Evolutionary conservation across 495 filamentous ascomycete genomes (phyloP).

Genomic region (Penicillium samsonianum): DNA sequence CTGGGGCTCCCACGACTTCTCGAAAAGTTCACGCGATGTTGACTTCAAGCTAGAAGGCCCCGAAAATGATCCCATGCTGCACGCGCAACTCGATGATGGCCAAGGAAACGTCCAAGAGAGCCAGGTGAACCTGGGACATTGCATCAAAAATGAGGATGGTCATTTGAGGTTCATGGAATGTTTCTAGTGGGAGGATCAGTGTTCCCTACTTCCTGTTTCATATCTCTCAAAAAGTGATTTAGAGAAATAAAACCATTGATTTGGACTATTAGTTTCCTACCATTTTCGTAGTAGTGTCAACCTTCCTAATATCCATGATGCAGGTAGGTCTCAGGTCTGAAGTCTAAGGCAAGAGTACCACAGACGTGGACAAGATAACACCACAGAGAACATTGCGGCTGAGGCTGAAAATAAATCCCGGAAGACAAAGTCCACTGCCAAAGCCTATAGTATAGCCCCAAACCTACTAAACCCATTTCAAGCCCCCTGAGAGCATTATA

Average conservation of each 20-base stretch:
- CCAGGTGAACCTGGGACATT: conserved; percentile 25
- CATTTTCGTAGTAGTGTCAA: neutral
- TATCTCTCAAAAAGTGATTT: neutral
- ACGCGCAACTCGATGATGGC: conserved; percentile 21
- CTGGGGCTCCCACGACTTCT: conserved; percentile 24
- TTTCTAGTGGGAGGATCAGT: conserved; percentile 16
- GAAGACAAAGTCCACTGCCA: neutral
- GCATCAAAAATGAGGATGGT: conserved; percentile 36
- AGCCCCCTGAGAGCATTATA: neutral
- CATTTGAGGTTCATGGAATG: conserved; percentile 29
- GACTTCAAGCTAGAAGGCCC: conserved; percentile 24
- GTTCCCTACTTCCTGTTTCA: neutral
- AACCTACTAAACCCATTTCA: neutral
- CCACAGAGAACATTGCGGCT: conserved; percentile 5
- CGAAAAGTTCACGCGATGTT: conserved; percentile 16
- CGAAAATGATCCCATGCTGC: conserved; percentile 21
- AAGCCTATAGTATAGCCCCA: neutral
- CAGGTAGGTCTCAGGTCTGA: neutral
- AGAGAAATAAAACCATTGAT: neutral
- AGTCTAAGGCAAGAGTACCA: neutral
- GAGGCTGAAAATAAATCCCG: conserved; percentile 21
- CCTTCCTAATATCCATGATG: neutral
- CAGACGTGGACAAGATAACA: no score
- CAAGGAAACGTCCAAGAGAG: conserved; percentile 12
- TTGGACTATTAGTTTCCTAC: neutral